Evolutionary conservation across 1,284 basidiomycete genomes (phyloP), one percentile per base, ranked within the genome.

Genomic region (Macrocystidia cucumis): DNA sequence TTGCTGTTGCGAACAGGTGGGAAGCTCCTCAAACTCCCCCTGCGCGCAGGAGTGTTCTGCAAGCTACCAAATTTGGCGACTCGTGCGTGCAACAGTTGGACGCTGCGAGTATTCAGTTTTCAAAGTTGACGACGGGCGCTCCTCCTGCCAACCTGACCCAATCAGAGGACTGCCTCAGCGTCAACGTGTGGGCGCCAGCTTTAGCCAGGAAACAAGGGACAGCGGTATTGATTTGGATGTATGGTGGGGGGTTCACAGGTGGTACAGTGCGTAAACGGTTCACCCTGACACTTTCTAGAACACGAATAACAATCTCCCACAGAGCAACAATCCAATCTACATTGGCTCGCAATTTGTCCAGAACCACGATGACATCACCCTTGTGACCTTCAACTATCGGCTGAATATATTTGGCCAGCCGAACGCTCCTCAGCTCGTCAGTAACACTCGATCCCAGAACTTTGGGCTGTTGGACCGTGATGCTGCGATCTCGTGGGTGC

Each of bases 351-450:
- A 52, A 25, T 45, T 60, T 13, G 59, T 60, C 4, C 49, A 45
- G 19, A 53, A 57, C 17, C 44, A 57, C 23, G 55, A 59, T 31
- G 57, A 60, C 33, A 49, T 62, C 34, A 48, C 52, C 3, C 37
- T 60, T 14, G 57, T 60, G 3, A 52, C 53, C 1, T 53, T 60
- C 43, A 62, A 62, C 34, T 59, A 62, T 35, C 50, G 59, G 7
- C 43, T 53, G 14, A 62, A 60, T 24, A 54, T 60, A 14, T 59
- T 60, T 35, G 57, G 57, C 1, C 54, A 55, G 35, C 59, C 58
- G 0, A 49, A 47, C 27, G 56, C 59, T 13, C 57, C 58, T 12
- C 57, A 61, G 34, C 50, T 59, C 12, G 39, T 43, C 9, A 42
- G 44, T 9, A 32, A 40, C 14, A 46, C 35, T 1, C 38, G 41